Evolutionary conservation across 2,329 filamentous ascomycete genomes (phyloP).

Genomic region (Colletotrichum orchidophilum): DNA sequence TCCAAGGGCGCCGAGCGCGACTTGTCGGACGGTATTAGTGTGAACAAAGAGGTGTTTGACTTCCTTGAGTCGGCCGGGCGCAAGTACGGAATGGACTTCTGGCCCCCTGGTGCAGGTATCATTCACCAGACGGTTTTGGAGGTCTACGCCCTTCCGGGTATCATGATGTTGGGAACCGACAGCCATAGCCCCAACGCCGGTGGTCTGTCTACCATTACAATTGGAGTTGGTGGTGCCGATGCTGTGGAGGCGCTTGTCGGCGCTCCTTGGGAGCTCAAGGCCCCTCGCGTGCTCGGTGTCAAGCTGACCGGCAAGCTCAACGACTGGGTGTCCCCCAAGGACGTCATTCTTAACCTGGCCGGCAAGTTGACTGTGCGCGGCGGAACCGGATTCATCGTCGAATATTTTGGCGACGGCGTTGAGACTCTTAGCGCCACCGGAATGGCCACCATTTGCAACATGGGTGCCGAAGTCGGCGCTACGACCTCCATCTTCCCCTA

Average conservation of each 20-base stretch:
- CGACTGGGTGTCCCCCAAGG: constrained; percentile 95
- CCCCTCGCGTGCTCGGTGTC: constrained; percentile 89
- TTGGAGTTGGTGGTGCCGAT: constrained; percentile 96
- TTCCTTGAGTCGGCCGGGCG: constrained; percentile 93
- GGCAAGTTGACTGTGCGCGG: constrained; percentile 92
- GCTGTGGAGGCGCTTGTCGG: constrained; percentile 96
- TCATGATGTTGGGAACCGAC: constrained; percentile 99
- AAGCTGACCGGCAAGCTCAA: constrained; percentile 83
- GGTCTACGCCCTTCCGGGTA: constrained; percentile 94
- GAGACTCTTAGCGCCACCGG: constrained; percentile 90
- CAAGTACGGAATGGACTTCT: constrained; percentile 95
- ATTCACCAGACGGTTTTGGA: constrained; percentile 98
- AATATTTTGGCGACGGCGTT: constrained; percentile 92
- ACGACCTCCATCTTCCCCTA: constrained; percentile 97
- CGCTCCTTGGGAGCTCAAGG: constrained; percentile 97
- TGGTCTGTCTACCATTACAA: constrained; percentile 90
- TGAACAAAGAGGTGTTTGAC: constrained; percentile 97
- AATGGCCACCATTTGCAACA: constrained; percentile 92
- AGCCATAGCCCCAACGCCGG: constrained; percentile 98
- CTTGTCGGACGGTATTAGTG: constrained; percentile 83
- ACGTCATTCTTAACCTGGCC: constrained; percentile 90
- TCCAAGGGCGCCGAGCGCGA: constrained; percentile 89
- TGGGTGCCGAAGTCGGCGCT: constrained; percentile 92
- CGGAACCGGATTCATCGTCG: constrained; percentile 93
- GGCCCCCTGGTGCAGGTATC: constrained; percentile 92